Percentiles rank a stretch among this genome's conserved stretches.
These are phyloP conservation scores for Silene noctiflora DNA, from an alignment of 179 eudicot species.

Conservation along the genomic window DNA sequence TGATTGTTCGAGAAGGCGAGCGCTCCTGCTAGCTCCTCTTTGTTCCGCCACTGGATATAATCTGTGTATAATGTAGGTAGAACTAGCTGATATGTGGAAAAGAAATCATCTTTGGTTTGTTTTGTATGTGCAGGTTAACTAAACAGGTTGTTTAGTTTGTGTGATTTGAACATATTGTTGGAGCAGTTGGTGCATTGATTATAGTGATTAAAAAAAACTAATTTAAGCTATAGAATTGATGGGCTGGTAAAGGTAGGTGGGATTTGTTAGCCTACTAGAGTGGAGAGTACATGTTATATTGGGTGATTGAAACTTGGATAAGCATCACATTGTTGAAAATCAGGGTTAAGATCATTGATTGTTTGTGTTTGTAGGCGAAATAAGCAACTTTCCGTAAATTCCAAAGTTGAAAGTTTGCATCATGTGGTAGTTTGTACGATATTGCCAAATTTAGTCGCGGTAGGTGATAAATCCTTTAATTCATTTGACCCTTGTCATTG, in stretches of 20 bases:
- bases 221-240: not conserved
- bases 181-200: not conserved
- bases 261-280: conserved; percentile 8
- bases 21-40: no score
- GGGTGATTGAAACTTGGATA: conserved; percentile 11
- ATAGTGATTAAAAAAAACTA: not conserved
- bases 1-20: no score
- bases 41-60: not conserved
- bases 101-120: conserved; percentile 2
- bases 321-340: conserved; percentile 10
- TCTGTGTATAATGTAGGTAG: not conserved
- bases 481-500: not conserved
- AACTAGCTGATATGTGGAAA: not conserved
- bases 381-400: conserved; percentile 8
- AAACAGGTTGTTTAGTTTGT: not conserved
- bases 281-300: conserved; percentile 11
- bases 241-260: conserved; percentile 17
- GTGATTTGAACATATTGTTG: not conserved
- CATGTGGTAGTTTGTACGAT: conserved; percentile 18
- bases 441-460: conserved; percentile 4
- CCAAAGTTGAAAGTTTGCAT: conserved; percentile 17
- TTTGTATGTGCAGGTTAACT: conserved; percentile 16
- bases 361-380: conserved; percentile 16
- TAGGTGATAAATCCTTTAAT: not conserved
- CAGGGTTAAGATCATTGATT: not conserved